These are phyloP conservation scores for Astragalus membranaceus DNA, from an alignment of 306 rosid genomes.

Conservation along the genomic window DNA sequence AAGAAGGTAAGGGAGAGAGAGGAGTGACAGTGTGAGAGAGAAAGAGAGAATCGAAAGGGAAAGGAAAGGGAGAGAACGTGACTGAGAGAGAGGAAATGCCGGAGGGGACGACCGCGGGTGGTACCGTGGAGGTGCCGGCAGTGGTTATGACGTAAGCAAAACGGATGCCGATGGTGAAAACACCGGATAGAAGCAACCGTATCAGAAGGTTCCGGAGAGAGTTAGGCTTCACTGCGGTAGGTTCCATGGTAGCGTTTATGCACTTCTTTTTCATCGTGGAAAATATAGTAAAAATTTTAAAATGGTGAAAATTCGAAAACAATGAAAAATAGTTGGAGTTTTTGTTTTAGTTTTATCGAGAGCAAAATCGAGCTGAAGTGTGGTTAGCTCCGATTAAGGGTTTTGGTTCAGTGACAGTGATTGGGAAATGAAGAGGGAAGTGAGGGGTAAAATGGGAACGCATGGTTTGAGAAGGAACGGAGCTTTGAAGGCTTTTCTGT, in stretches of 20 bases:
- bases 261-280: slow-evolving; percentile 1
- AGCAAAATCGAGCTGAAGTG: slow-evolving; percentile 87
- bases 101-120: too few species aligned
- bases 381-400: slow-evolving; percentile 81
- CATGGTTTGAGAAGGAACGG: slow-evolving; percentile 51
- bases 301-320: not conserved
- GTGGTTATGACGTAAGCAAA: slow-evolving; percentile 71
- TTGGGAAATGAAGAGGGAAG: slow-evolving; percentile 28
- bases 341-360: slow-evolving; percentile 26
- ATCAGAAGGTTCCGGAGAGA: slow-evolving; percentile 44
- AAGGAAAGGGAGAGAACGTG: too few species aligned
- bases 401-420: slow-evolving; percentile 20
- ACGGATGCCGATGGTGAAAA: slow-evolving; percentile 51
- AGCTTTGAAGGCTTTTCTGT: too few species aligned
- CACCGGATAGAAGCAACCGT: slow-evolving; percentile 62
- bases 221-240: slow-evolving; percentile 36
- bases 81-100: too few species aligned
- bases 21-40: too few species aligned
- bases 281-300: not conserved
- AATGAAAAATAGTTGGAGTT: not conserved
- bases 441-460: slow-evolving; percentile 36
- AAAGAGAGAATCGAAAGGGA: too few species aligned
- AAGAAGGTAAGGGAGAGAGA: too few species aligned
- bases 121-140: too few species aligned
- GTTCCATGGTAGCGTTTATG: slow-evolving; percentile 44